Conservation (phyloP, 192 early-diverging fungal species). For the Coemansia umbellata region DNA sequence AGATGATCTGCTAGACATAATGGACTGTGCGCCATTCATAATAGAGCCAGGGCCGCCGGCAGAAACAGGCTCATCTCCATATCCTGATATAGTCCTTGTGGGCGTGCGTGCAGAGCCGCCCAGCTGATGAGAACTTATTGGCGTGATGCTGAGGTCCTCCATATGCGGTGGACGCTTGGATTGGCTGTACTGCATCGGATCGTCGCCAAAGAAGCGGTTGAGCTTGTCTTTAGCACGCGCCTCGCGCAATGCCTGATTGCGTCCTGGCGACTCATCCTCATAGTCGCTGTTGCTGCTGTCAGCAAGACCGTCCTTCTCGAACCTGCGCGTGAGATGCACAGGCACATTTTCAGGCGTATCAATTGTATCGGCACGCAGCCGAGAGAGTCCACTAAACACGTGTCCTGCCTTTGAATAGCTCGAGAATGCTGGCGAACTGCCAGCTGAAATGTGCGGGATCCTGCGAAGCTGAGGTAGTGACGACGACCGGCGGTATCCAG, state of each 20-base stretch:
- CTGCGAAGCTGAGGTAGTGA: slow-evolving; percentile 45
- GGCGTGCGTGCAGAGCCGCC: slow-evolving; percentile 21
- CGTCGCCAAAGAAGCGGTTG: slow-evolving; percentile 61
- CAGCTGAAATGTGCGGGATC: not conserved
- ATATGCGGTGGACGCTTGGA: slow-evolving; percentile 19
- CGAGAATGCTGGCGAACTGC: not conserved
- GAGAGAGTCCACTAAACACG: not conserved
- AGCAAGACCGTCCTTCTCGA: not conserved
- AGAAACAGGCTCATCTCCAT: slow-evolving; percentile 19
- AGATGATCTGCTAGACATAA: slow-evolving; percentile 33
- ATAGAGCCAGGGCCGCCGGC: slow-evolving; percentile 7
- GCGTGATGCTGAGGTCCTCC: slow-evolving; percentile 32
- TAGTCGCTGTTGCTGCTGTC: slow-evolving; percentile 7
- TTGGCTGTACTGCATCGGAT: slow-evolving; percentile 31
- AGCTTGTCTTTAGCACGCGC: slow-evolving; percentile 52
- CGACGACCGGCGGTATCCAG: slow-evolving; percentile 35
- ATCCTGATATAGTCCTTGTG: slow-evolving; percentile 17
- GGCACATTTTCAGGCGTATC: slow-evolving; percentile 27
- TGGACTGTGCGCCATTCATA: slow-evolving; percentile 20
- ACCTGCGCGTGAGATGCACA: slow-evolving; percentile 37
- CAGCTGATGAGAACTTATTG: slow-evolving; percentile 19
- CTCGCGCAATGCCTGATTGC: slow-evolving; percentile 24
- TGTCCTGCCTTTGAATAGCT: not conserved
- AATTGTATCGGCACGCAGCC: slow-evolving; percentile 44
- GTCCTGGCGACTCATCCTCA: not conserved